Percentiles rank a stretch among this genome's conserved stretches.
phyloP scores from a whole-genome alignment of 2,329 filamentous ascomycete genomes.

The Fusarium sp. region DNA sequence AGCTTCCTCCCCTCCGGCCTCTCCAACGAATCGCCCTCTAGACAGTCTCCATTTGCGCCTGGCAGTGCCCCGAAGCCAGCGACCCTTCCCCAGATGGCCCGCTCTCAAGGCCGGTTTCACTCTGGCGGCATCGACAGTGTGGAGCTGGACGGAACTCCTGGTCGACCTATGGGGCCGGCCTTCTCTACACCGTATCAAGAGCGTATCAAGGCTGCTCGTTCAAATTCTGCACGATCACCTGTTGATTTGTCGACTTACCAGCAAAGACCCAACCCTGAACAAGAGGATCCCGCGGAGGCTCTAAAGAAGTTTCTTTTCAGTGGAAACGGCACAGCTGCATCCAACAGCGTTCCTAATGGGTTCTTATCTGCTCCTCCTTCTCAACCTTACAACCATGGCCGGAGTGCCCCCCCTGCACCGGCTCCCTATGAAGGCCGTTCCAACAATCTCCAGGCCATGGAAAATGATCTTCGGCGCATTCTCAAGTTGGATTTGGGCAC shows the following conservation, averaged over 20 bases:
- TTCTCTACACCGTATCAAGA: slow-evolving; percentile 75
- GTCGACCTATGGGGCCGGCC: slow-evolving; percentile 68
- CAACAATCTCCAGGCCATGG: slow-evolving; percentile 59
- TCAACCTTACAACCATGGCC: slow-evolving; percentile 24
- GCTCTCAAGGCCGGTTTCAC: slow-evolving; percentile 37
- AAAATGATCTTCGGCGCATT: slow-evolving; percentile 64
- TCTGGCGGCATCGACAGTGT: slow-evolving; percentile 45
- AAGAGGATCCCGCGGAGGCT: slow-evolving; percentile 57
- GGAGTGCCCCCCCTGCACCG: slow-evolving; percentile 9
- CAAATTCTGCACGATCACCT: slow-evolving; percentile 44
- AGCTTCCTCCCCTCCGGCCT: slow-evolving; percentile 54
- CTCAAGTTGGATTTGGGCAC: slow-evolving; percentile 57
- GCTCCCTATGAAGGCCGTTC: slow-evolving; percentile 21
- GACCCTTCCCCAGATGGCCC: slow-evolving; percentile 43
- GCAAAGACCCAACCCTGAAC: slow-evolving; percentile 20
- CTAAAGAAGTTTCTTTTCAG: slow-evolving; percentile 68
- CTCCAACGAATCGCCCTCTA: slow-evolving; percentile 64
- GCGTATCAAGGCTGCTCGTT: slow-evolving; percentile 67
- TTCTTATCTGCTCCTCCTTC: slow-evolving; percentile 35
- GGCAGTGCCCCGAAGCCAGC: slow-evolving; percentile 39
- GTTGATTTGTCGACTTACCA: slow-evolving; percentile 22
- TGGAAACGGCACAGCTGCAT: slow-evolving; percentile 45
- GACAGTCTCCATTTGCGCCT: slow-evolving; percentile 51
- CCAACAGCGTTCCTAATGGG: slow-evolving; percentile 29
- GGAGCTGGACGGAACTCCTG: slow-evolving; percentile 72